A percentile compares a stretch with the other conserved stretches of the same genome.
Evolutionary conservation across 352 stramenopile species (phyloP).

Genomic region (Globisporangium emineosum): DNA sequence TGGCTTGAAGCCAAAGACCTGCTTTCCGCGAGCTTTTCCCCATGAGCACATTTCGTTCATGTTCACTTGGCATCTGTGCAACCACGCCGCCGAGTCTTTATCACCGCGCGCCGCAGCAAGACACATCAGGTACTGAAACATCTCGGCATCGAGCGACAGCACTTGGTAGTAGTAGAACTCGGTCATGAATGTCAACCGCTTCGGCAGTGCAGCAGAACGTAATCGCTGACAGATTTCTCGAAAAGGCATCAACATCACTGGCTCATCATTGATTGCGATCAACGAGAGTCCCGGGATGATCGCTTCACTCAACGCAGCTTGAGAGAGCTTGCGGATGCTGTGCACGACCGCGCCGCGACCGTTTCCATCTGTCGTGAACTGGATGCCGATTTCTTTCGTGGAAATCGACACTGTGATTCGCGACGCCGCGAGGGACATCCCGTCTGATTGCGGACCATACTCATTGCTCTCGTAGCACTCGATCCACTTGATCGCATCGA

Average conservation of each 20-base stretch:
- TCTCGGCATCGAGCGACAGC: conserved; percentile 65
- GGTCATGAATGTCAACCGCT: conserved; percentile 79
- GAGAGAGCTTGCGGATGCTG: conserved; percentile 74
- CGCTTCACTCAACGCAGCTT: conserved; percentile 67
- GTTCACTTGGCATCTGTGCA: conserved; percentile 49
- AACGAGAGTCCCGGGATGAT: conserved; percentile 72
- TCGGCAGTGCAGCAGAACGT: conserved; percentile 62
- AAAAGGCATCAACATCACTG: conserved; percentile 77
- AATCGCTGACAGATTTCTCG: conserved; percentile 68
- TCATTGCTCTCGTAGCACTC: conserved; percentile 49
- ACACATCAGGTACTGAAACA: conserved; percentile 80
- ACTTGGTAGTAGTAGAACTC: conserved; percentile 87
- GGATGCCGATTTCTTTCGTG: conserved; percentile 78
- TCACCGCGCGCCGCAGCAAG: conserved; percentile 68
- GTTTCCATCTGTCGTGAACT: conserved; percentile 78
- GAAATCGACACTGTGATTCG: conserved; percentile 76
- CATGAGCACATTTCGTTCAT: conserved; percentile 68
- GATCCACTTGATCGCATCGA: conserved; percentile 80
- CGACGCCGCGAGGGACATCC: conserved; percentile 46
- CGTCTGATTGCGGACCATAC: conserved; percentile 35
- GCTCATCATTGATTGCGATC: conserved; percentile 81
- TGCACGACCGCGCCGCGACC: conserved; percentile 73
- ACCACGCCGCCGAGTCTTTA: conserved; percentile 57
- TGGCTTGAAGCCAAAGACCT: conserved; percentile 67
- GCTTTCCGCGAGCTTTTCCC: conserved; percentile 67